A percentile compares a stretch with the other conserved stretches of the same genome.
Evolutionary conservation across 495 filamentous ascomycete genomes (phyloP).

Genomic region (Tuber microsphaerosporum): DNA sequence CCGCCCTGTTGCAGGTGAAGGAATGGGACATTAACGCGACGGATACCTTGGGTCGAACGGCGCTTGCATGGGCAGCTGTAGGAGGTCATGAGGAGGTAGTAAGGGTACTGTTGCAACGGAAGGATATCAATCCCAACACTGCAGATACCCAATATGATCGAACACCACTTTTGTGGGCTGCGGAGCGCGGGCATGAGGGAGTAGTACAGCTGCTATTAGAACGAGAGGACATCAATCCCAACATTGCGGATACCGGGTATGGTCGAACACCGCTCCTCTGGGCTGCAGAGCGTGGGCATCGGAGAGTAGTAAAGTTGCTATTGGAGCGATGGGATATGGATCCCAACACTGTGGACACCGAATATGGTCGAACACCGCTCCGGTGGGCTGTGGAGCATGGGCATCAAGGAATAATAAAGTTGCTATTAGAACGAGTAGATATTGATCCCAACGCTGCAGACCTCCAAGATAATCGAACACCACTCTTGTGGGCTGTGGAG

Average conservation of each 20-base stretch:
- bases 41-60: not conserved
- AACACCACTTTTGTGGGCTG: constrained; percentile 32
- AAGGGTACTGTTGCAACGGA: too few species aligned
- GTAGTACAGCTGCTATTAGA: constrained; percentile 36
- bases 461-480: constrained; percentile 22
- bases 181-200: constrained; percentile 35
- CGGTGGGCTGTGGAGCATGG: constrained; percentile 43
- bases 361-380: constrained; percentile 41
- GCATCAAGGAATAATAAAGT: constrained; percentile 41
- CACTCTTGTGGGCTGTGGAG: constrained; percentile 42
- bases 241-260: not conserved
- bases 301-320: constrained; percentile 38
- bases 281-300: constrained; percentile 38
- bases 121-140: constrained; percentile 11
- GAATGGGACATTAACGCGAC: not conserved
- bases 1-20: not conserved
- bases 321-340: constrained; percentile 12
- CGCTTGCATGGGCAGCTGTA: too few species aligned
- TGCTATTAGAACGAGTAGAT: constrained; percentile 7
- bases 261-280: constrained; percentile 32
- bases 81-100: too few species aligned
- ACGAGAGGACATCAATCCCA: not conserved
- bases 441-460: not conserved
- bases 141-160: constrained; percentile 5
- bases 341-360: constrained; percentile 7